These are phyloP conservation scores for Kazachstania kunashirensis DNA, from an alignment of 805 yeast genomes.

Conservation along the genomic window DNA sequence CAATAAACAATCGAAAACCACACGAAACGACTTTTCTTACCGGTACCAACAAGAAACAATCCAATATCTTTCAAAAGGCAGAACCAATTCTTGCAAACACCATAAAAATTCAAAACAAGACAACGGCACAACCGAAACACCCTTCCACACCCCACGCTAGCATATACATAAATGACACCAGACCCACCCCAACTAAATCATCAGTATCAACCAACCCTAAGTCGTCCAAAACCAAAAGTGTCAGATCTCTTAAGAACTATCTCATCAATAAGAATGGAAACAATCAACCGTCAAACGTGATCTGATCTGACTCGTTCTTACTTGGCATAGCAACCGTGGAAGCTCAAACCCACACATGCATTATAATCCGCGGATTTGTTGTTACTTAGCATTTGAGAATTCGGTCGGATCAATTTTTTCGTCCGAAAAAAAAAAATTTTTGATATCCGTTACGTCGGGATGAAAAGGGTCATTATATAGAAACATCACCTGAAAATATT, in stretches of 20 bases:
- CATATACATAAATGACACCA: background rate
- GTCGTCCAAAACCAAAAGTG: background rate
- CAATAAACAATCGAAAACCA: background rate
- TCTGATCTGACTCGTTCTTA: no score
- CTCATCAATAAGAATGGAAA: background rate
- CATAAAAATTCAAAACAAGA: background rate
- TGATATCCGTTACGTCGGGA: no score
- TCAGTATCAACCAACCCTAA: background rate
- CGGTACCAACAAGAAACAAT: background rate
- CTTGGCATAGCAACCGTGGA: no score
- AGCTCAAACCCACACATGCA: no score
- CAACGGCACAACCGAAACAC: background rate
- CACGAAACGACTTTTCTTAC: background rate
- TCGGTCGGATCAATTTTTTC: no score
- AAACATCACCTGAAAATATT: no score
- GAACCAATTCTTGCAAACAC: background rate
- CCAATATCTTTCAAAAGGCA: background rate
- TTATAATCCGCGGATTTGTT: no score
- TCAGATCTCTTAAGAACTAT: background rate
- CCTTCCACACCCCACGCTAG: background rate
- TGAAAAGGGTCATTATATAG: no score
- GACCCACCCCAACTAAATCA: background rate
- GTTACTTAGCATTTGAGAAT: no score
- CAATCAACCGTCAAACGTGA: background rate
- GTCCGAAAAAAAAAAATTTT: no score